Evolutionary conservation across 2,329 filamentous ascomycete species (phyloP), one percentile per base, ranked within the genome.

Genomic region (Penicillium griseofulvum): DNA sequence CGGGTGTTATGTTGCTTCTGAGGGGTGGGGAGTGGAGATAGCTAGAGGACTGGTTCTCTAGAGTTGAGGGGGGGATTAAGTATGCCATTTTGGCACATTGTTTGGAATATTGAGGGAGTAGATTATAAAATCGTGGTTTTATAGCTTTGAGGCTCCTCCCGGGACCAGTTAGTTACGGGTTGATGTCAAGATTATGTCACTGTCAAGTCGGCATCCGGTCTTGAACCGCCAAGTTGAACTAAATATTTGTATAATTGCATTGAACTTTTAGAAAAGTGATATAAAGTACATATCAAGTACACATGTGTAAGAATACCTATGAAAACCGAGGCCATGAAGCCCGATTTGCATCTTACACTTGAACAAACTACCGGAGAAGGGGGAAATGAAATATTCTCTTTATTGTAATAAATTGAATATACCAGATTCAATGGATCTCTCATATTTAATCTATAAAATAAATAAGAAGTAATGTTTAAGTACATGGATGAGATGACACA

Each of bases 181-280:
- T 61, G 59, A 61, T 58, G 57, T 61, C 59, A 61, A 36, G 29
- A 43, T 60, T 54, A 56, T 58, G 59, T 59, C 55, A 61, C 39
- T 12, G 24, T 33, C 36, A 47, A 28, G 28, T 34, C 28, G 28
- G 3, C 34, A 12, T 9, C 38, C 19, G 22, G 22, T 4, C 22
- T 4, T 4, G 22, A 22, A 4, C 22, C 4, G 22, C 4, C 4
- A 22, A 22, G 22, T 22, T 22, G 22, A 22, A 22, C 22, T 22
- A n/a, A n/a, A n/a, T n/a, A n/a, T n/a, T n/a, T n/a, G n/a, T n/a
- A n/a, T n/a, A n/a, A n/a, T 22, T 22, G 22, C 22, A 22, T 22
- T 22, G 22, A 22, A 22, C 4, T 22, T 22, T 22, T 22, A 22
- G 22, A 22, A 22, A 22, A 22, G 22, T 22, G 22, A 22, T 22